Base-by-base conservation (phyloP, 768 basidiomycete species). In the Rhodotorula toruloides region DNA sequence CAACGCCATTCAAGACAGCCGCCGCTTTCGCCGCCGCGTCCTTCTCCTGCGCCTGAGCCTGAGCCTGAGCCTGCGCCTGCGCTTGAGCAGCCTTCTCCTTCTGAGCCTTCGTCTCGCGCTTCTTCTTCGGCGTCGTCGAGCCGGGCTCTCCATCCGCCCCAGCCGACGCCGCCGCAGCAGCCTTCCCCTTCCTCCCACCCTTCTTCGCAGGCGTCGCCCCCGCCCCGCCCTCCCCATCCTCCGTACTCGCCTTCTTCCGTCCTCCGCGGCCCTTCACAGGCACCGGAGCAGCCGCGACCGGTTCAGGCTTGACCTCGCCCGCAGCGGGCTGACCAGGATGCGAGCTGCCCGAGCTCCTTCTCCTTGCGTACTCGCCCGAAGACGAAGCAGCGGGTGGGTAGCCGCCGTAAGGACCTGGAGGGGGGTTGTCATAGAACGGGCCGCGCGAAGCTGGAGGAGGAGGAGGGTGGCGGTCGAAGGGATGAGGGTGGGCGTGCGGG, bases 21-120 rank as follows among this genome's bases (percentile, higher is more conserved):
- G 64, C 65, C 27, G 87, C 88, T 75, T 86, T 87, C 62, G 81
- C 77, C 27, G 84, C 82, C 70, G 86, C 88, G 19, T 61, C 60
- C 4, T 86, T 87, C 21, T 67, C 61, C 60, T 53, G 31, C 52
- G 36, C 56, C 34, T 47, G 43, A 25, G 42, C 40, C 19, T 13
- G 29, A 2, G 58, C 48, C 4, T 37, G 36, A 25, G 36, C 27
- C 32, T 31, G 47, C n/a, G n/a, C n/a, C n/a, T n/a, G n/a, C n/a
- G n/a, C n/a, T n/a, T n/a, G n/a, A n/a, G n/a, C n/a, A 29, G 48
- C 64, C 53, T 65, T 65, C 58, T 54, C 61, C 48, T 62, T 63
- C 42, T 61, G 56, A 2, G 62, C 43, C 67, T 69, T 69, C 52
- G 48, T 39, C 37, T 49, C 52, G 29, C 46, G 40, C 29, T 40